Conservation (phyloP, 768 basidiomycete species). For the Russula emetica region DNA sequence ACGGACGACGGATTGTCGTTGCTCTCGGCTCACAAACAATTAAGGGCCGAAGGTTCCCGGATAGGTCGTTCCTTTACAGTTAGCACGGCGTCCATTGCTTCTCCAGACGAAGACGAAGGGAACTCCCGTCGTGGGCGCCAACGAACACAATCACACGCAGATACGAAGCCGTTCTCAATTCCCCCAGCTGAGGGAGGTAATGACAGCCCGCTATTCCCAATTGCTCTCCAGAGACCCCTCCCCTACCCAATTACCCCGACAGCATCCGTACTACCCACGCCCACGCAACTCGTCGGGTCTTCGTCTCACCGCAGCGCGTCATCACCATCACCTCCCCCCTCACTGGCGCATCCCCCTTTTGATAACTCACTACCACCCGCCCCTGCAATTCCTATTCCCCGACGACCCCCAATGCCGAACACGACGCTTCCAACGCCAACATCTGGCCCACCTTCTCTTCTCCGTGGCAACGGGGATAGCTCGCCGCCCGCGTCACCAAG, state of each 20-base stretch:
- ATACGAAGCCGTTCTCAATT: conserved; percentile 18
- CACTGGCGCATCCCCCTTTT: neutral
- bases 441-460: conserved; percentile 14
- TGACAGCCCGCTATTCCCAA: conserved; percentile 7
- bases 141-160: conserved; percentile 13
- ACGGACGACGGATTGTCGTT: conserved; percentile 18
- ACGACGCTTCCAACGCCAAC: conserved; percentile 27
- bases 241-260: conserved; percentile 19
- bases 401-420: conserved; percentile 30
- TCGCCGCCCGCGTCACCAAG: conserved; percentile 37
- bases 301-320: neutral
- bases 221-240: conserved; percentile 22
- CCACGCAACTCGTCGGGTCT: conserved; percentile 4
- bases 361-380: conserved; percentile 6
- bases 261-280: neutral
- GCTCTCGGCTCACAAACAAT: conserved; percentile 21
- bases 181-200: conserved; percentile 1
- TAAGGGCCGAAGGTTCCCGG: conserved; percentile 22
- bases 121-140: conserved; percentile 14
- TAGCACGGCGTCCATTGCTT: conserved; percentile 2
- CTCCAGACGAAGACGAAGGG: conserved; percentile 16
- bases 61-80: conserved; percentile 21
- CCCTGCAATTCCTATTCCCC: conserved; percentile 18
- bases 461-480: conserved; percentile 20
- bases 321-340: neutral